Conservation (phyloP, 2,329 filamentous ascomycete genomes). For the Ophiostoma novo-ulmi region DNA sequence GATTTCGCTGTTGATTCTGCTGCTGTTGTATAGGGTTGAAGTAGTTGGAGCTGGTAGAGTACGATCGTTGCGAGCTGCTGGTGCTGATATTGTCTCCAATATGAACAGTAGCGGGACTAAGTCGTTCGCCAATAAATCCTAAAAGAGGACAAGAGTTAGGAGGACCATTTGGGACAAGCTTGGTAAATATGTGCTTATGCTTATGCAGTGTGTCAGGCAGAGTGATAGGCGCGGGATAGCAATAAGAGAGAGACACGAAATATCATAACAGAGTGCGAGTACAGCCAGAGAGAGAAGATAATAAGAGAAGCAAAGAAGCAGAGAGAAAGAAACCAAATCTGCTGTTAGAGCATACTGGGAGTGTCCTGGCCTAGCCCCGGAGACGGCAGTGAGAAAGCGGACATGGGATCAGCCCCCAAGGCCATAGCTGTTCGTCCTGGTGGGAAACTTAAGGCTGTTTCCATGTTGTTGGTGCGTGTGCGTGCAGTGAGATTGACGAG, state of each 20-base stretch:
- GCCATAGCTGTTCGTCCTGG: conserved; percentile 18
- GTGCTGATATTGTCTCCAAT: conserved; percentile 17
- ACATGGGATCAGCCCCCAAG: conserved; percentile 21
- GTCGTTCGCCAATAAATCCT: conserved; percentile 21
- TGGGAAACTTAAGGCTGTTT: conserved; percentile 20
- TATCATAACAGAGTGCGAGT: not conserved
- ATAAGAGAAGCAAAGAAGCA: not conserved
- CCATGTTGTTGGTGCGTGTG: conserved; percentile 17
- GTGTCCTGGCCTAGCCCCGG: conserved; percentile 23
- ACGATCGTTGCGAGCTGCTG: conserved; percentile 19
- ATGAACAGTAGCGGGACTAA: conserved; percentile 14
- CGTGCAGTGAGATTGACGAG: not conserved
- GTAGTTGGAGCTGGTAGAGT: conserved; percentile 21
- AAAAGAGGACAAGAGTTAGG: conserved; percentile 14
- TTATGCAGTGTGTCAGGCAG: not conserved
- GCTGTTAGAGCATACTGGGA: conserved; percentile 24
- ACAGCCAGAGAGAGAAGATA: not conserved
- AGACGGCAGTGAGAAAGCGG: conserved; percentile 23
- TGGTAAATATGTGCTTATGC: not conserved
- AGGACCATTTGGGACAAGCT: not conserved
- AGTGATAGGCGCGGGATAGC: not conserved
- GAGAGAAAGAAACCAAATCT: not conserved
- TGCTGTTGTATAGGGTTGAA: conserved; percentile 18
- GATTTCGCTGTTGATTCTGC: conserved; percentile 10
- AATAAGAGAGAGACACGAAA: conserved; percentile 1